Evolutionary conservation across 2,329 filamentous ascomycete genomes (phyloP).

Genomic region (Celoporthe dispersa): DNA sequence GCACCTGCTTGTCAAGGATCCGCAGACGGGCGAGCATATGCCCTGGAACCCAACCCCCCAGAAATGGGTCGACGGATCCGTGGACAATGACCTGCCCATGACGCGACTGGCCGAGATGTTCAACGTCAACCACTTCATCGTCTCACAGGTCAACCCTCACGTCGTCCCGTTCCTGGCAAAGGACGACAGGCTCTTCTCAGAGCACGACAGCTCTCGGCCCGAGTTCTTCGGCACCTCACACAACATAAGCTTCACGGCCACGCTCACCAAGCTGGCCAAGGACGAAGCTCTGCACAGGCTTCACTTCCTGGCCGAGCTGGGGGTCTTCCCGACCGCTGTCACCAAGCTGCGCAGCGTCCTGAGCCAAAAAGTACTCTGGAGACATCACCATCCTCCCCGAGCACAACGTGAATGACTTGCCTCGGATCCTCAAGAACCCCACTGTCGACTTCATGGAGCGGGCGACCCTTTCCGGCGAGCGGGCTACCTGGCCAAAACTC

Average conservation of each 20-base stretch:
- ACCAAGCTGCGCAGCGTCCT: conserved; percentile 81
- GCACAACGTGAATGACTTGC: conserved; percentile 74
- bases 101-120: conserved; percentile 91
- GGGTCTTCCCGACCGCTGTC: conserved; percentile 77
- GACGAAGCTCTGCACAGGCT: conserved; percentile 81
- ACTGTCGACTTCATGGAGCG: conserved; percentile 84
- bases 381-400: conserved; percentile 93
- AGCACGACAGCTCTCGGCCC: conserved; percentile 34
- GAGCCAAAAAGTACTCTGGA: conserved; percentile 86
- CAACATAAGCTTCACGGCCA: conserved; percentile 35
- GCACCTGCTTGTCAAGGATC: conserved; percentile 82
- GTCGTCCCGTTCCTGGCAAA: conserved; percentile 83
- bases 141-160: conserved; percentile 95
- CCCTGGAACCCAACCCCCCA: conserved; percentile 87
- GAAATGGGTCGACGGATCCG: conserved; percentile 91
- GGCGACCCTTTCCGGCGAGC: conserved; percentile 76
- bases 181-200: conserved; percentile 64
- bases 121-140: conserved; percentile 98
- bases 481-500: conserved; percentile 90
- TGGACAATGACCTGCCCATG: conserved; percentile 94
- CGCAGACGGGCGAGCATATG: conserved; percentile 73
- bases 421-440: conserved; percentile 80
- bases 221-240: conserved; percentile 46
- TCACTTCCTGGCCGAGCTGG: conserved; percentile 78
- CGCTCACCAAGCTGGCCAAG: conserved; percentile 73